phyloP scores from a whole-genome alignment of 345 rosid genomes.

The Lepidium didymum region DNA sequence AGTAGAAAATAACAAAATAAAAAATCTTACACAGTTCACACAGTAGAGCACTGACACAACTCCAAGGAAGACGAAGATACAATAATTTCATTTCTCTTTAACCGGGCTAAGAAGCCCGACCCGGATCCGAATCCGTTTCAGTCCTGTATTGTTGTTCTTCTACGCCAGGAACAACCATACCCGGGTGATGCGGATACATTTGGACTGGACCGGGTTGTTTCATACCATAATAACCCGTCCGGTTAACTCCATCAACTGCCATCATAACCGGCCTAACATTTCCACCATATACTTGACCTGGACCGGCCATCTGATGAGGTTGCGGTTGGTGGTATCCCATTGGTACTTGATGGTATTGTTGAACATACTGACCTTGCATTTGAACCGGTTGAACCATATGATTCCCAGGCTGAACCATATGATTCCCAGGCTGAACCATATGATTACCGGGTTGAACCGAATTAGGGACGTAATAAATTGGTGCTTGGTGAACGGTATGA shows the following conservation, averaged over 20 bases:
- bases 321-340: conserved; percentile 51
- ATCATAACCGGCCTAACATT: conserved; percentile 40
- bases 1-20: background rate
- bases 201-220: conserved; percentile 42
- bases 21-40: conserved; percentile 12
- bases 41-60: background rate
- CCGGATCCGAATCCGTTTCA: conserved; percentile 36
- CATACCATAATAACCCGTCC: conserved; percentile 59
- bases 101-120: conserved; percentile 32
- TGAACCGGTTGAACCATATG: conserved; percentile 48
- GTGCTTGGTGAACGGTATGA: conserved; percentile 31
- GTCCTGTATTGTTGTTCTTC: conserved; percentile 44
- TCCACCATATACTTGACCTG: conserved; percentile 55
- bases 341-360: conserved; percentile 57
- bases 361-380: conserved; percentile 43
- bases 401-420: conserved; percentile 40
- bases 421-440: conserved; percentile 37
- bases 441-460: conserved; percentile 40
- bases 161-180: conserved; percentile 48
- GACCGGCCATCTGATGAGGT: conserved; percentile 37
- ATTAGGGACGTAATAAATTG: conserved; percentile 58
- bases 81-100: background rate
- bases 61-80: background rate
- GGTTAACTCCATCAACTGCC: conserved; percentile 46
- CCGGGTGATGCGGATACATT: conserved; percentile 39